Evolutionary conservation across 441 rosid genomes (phyloP), one percentile per base, ranked within the genome.

Genomic region (Euphorbia celastroides): DNA sequence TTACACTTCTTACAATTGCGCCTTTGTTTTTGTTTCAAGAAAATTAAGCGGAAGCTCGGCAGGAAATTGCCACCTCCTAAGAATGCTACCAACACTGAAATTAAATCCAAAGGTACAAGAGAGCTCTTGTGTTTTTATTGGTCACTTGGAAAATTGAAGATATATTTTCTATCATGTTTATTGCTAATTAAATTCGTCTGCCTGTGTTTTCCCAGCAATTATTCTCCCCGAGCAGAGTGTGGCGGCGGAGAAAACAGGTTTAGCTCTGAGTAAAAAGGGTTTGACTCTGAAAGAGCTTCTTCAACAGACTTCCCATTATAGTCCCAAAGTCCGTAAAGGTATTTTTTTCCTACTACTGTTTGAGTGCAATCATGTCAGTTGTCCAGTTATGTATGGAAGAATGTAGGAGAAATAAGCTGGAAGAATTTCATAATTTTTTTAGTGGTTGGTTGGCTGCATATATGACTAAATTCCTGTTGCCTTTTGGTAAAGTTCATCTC

Each of bases 191-290:
- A 41, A 23, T 3, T 60, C 27, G 19, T 48, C 63, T 32, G 9
- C 17, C 1, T 75, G 23, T 58, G 8, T 52, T 28, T 7, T 72
- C 79, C 73, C 80, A 90, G 96, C 96, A 0, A 95, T 95, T 75
- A 38, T 86, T 72, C 88, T 95, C 70, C 97, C 95, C 17, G 94
- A 92, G 78, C 97, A 90, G 72, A 92, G 95, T 75, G 77, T 95
- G 70, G 96, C 86, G 12, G 80, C 91, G 0, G 90, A 89, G 57
- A 93, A 82, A 79, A 70, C 73, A 16, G 97, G 90, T 41, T 78
- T 89, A n/a, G 97, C 99, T 64, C 83, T 93, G 51, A 91, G 80
- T 72, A 93, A 83, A 85, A 93, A 86, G 74, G 96, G 96, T n/a
- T 77, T 88, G 83, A 89, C 99, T 69, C 77, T 90, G 77, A 70